Evolutionary conservation across 306 rosid species (phyloP).

Genomic region (Lablab purpureus): DNA sequence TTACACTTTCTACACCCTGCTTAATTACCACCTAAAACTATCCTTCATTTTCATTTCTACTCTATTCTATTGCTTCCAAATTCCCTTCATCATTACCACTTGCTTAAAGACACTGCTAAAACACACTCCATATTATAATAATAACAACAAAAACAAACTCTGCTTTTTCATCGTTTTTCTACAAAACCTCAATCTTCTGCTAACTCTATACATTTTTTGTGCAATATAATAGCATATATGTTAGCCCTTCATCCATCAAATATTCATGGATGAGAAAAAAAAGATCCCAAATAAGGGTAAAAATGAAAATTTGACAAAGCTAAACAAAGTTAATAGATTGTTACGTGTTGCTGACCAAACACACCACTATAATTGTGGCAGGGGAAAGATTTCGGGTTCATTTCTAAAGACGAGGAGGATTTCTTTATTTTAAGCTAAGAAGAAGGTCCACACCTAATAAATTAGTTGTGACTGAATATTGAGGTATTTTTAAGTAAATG

Average conservation of each 20-base stretch:
- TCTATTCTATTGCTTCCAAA: conserved; percentile 18
- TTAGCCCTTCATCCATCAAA: conserved; percentile 23
- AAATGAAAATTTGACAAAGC: neutral
- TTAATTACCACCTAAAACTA: conserved; percentile 30
- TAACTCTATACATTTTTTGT: neutral
- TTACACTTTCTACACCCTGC: conserved; percentile 28
- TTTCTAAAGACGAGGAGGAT: no score
- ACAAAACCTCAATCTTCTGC: neutral
- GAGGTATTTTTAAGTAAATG: neutral
- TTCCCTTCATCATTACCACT: neutral
- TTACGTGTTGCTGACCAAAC: conserved; percentile 13
- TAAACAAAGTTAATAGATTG: conserved; percentile 24
- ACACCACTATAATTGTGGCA: conserved; percentile 20
- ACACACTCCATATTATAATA: neutral
- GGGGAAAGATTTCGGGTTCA: no score
- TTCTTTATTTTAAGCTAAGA: no score
- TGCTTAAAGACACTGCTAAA: conserved; percentile 17
- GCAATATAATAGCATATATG: neutral
- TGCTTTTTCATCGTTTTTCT: neutral
- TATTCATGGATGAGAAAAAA: neutral
- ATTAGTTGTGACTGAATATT: no score
- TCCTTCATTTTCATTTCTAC: neutral
- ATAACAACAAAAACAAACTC: neutral
- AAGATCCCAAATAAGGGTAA: neutral
- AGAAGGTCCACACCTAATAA: no score